Percentiles rank a stretch among this genome's conserved stretches.
Evolutionary conservation across 2,329 filamentous ascomycete genomes (phyloP).

Genomic region (Berkeleyomyces basicola): DNA sequence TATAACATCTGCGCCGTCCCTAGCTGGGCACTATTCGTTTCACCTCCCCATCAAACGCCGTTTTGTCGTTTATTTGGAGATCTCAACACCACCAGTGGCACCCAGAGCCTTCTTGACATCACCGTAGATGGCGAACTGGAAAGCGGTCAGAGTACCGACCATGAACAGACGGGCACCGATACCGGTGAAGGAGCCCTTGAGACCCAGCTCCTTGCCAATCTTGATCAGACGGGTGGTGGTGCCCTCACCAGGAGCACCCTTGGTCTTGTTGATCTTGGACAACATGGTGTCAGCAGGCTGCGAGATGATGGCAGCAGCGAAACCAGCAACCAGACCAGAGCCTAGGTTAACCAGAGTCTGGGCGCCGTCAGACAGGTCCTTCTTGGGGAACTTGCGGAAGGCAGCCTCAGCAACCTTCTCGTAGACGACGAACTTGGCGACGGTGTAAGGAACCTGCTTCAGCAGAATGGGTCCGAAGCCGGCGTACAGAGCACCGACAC

Average conservation of each 20-base stretch:
- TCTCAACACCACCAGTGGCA: slow-evolving; percentile 62
- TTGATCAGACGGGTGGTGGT: slow-evolving; percentile 68
- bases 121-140: slow-evolving; percentile 84
- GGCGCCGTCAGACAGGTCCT: slow-evolving; percentile 44
- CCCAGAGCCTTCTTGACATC: slow-evolving; percentile 52
- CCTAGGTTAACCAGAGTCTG: slow-evolving; percentile 71
- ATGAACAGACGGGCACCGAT: slow-evolving; percentile 53
- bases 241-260: slow-evolving; percentile 72
- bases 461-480: slow-evolving; percentile 79
- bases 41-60: neutral
- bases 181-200: slow-evolving; percentile 63
- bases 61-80: slow-evolving; percentile 28
- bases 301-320: slow-evolving; percentile 73
- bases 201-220: slow-evolving; percentile 72
- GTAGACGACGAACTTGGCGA: slow-evolving; percentile 90
- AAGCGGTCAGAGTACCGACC: slow-evolving; percentile 57
- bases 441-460: slow-evolving; percentile 82
- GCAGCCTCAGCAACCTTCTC: slow-evolving; percentile 69
- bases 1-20: slow-evolving; percentile 11
- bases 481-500: slow-evolving; percentile 74
- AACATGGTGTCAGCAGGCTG: slow-evolving; percentile 91
- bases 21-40: neutral
- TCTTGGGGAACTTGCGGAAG: slow-evolving; percentile 56
- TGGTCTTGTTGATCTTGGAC: slow-evolving; percentile 91
- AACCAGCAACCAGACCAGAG: slow-evolving; percentile 32